These are phyloP conservation scores for Teratosphaeria destructans DNA, from an alignment of 2,329 filamentous ascomycete species.

Conservation along the genomic window DNA sequence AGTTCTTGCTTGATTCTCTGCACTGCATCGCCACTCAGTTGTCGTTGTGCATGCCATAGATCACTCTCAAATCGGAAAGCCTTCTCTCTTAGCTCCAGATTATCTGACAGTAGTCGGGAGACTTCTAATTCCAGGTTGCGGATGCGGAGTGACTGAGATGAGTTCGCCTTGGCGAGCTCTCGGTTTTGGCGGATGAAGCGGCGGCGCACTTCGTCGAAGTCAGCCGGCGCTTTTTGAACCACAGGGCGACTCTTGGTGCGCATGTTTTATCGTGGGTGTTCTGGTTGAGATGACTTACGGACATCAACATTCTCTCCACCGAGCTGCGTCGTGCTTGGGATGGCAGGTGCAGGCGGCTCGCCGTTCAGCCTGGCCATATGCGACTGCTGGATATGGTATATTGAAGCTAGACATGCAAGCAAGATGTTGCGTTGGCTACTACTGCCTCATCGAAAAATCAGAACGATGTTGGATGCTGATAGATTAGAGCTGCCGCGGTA, in stretches of 20 bases:
- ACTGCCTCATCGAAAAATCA: not conserved
- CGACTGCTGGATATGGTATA: constrained; percentile 5
- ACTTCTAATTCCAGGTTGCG: constrained; percentile 66
- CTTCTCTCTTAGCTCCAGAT: constrained; percentile 60
- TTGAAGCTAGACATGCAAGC: not conserved
- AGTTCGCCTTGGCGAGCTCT: constrained; percentile 69
- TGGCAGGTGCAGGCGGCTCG: constrained; percentile 34
- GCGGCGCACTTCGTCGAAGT: constrained; percentile 53
- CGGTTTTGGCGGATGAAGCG: constrained; percentile 75
- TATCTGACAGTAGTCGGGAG: constrained; percentile 65
- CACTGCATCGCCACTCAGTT: constrained; percentile 52
- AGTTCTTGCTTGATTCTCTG: constrained; percentile 60
- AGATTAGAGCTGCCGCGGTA: not conserved
- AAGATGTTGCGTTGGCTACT: not conserved
- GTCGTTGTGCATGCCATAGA: constrained; percentile 47
- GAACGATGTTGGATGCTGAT: not conserved
- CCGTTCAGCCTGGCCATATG: constrained; percentile 70
- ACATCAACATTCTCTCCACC: constrained; percentile 56
- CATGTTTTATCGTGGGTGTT: constrained; percentile 2
- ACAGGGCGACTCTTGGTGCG: constrained; percentile 22
- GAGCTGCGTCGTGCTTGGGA: constrained; percentile 24
- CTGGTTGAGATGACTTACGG: constrained; percentile 43
- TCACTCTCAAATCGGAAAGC: constrained; percentile 60
- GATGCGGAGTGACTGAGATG: constrained; percentile 65
- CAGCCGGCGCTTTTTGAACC: constrained; percentile 14